phyloP scores from a whole-genome alignment of 1,139 yeast species.

The Saccharomycopsis hybrid region DNA sequence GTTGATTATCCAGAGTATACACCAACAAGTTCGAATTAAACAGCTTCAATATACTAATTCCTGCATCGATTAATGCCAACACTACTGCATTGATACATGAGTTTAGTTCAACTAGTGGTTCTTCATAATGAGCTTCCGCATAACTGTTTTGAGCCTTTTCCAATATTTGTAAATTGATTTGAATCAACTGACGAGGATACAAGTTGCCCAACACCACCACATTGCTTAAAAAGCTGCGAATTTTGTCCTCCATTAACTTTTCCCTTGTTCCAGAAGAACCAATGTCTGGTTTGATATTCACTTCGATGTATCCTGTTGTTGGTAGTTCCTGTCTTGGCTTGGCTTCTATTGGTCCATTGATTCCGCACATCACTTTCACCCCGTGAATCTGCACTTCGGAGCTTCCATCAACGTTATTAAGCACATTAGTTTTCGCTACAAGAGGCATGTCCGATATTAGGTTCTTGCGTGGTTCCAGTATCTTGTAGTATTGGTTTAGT shows the following conservation, averaged over 20 bases:
- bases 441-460: not conserved
- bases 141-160: conserved; percentile 29
- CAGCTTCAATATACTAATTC: conserved; percentile 64
- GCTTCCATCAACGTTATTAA: conserved; percentile 74
- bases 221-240: conserved; percentile 56
- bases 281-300: conserved; percentile 70
- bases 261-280: conserved; percentile 79
- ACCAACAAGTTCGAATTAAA: conserved; percentile 46
- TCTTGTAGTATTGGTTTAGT: too few relatives aligned
- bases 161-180: conserved; percentile 77
- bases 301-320: conserved; percentile 67
- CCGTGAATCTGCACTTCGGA: conserved; percentile 46
- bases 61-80: conserved; percentile 74
- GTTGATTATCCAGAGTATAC: conserved; percentile 27
- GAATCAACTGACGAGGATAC: conserved; percentile 81
- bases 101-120: conserved; percentile 49
- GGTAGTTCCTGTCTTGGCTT: conserved; percentile 82
- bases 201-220: conserved; percentile 51
- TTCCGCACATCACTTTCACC: conserved; percentile 64
- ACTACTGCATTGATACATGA: conserved; percentile 67
- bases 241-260: conserved; percentile 62
- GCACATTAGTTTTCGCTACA: conserved; percentile 27
- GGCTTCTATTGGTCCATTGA: conserved; percentile 89
- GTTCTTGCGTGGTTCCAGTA: too few relatives aligned
- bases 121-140: conserved; percentile 14